A percentile compares a stretch with the other conserved stretches of the same genome.
phyloP scores from a whole-genome alignment of 352 stramenopile species.

The Globisporangium perplexum region DNA sequence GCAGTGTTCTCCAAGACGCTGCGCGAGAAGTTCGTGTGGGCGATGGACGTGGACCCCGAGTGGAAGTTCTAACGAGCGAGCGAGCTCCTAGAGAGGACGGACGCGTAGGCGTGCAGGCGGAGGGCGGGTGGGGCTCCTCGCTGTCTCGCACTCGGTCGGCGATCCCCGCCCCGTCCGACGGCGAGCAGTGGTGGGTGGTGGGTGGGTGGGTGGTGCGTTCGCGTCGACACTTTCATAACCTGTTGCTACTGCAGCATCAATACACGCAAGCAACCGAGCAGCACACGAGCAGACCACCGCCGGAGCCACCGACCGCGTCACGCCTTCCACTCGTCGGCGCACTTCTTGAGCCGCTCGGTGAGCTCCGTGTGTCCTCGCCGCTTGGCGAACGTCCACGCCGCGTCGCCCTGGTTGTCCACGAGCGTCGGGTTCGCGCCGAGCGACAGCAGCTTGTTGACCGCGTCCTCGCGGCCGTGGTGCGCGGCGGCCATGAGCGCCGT shows the following conservation, averaged over 20 bases:
- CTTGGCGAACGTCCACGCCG: slow-evolving; percentile 69
- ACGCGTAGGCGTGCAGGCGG: not conserved
- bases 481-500: slow-evolving; percentile 73
- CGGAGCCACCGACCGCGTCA: no score
- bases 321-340: slow-evolving; percentile 47
- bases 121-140: not conserved
- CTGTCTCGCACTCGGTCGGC: no score
- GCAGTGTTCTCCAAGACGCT: slow-evolving; percentile 98
- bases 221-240: not conserved
- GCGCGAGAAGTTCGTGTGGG: slow-evolving; percentile 99
- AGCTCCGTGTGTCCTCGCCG: slow-evolving; percentile 55
- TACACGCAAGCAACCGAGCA: slow-evolving; percentile 1
- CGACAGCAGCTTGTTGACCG: slow-evolving; percentile 48
- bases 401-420: slow-evolving; percentile 41
- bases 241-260: slow-evolving; percentile 2
- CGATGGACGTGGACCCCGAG: slow-evolving; percentile 95
- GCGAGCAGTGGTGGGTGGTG: no score
- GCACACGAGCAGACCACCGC: no score
- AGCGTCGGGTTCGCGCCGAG: slow-evolving; percentile 65
- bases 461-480: slow-evolving; percentile 76
- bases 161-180: no score
- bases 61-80: slow-evolving; percentile 90
- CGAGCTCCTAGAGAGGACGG: not conserved
- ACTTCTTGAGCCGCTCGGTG: slow-evolving; percentile 67
- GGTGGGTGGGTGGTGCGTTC: no score